Conservation (phyloP, 2,329 filamentous ascomycete species). For the Fusarium nodosum region DNA sequence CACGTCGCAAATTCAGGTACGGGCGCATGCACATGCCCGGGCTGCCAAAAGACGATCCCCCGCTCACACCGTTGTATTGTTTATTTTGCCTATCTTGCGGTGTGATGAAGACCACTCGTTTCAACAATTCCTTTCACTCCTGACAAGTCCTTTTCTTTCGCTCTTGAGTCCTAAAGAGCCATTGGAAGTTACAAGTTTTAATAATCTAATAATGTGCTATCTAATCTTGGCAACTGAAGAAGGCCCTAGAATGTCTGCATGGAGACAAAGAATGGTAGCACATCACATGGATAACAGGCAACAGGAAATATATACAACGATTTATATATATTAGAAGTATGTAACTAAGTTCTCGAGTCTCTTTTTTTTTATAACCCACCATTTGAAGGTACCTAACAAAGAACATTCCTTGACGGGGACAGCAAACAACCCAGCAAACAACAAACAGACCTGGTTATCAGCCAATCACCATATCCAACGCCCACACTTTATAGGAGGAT, state of each 20-base stretch:
- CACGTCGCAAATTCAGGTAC: constrained; percentile 14
- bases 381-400: background rate
- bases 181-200: no score
- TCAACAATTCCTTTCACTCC: background rate
- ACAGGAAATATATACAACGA: no score
- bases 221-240: no score
- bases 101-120: background rate
- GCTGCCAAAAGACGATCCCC: background rate
- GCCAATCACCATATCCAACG: background rate
- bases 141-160: background rate
- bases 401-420: background rate
- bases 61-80: background rate
- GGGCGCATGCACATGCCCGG: background rate
- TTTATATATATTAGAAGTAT: no score
- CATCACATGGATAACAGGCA: no score
- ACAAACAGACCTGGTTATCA: background rate
- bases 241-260: no score
- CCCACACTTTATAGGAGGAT: background rate
- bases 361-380: no score
- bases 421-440: background rate
- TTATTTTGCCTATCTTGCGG: constrained; percentile 4
- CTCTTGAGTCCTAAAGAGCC: background rate
- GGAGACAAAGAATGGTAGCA: no score
- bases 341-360: no score
- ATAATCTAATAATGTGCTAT: no score